Evolutionary conservation across 2,329 filamentous ascomycete genomes (phyloP), one percentile per base, ranked within the genome.

Genomic region (Chaetoscypha palmicola): DNA sequence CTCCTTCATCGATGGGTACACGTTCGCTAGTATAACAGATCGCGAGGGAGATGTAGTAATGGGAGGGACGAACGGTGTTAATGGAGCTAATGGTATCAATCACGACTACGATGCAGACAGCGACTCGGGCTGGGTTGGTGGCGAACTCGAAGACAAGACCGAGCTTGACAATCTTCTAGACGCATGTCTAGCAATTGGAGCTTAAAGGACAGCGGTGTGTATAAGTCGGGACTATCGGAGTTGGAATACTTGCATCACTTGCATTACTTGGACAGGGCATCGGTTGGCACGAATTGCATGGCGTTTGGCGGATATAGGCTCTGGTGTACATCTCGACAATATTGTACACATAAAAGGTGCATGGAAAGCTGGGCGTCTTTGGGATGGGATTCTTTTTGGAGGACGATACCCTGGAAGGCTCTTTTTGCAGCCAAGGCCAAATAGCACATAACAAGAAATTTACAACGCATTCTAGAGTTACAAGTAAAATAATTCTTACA

Each of bases 121-220:
- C 34, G 77, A 79, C 10, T 61, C 67, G n/a, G 69, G 69, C 52
- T 85, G 81, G 81, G 78, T 81, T 37, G 81, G 80, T 2, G 73
- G 72, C 30, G 72, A 74, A 37, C 51, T 54, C 2, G 62, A 67
- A 22, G 77, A 81, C 50, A 68, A 68, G 54, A 65, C 70, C 37
- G 63, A 69, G 43, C 66, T 83, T 20, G 73, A 82, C 52, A 65
- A 62, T 31, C 67, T 82, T 12, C 65, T 83, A 39, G 61, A 63
- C 41, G 61, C 59, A 19, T 62, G 59, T 45, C 50, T 62, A 10
- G 58, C 58, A n/a, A 54, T 61, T 34, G 55, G 54, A 41, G 52
- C 50, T 46, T 58, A 37, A 54, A 20, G 10, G 31, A 14, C 14
- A 20, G 19, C 38, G 11, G 10, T 36, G 31, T 32, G 22, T 48